Conservation (phyloP, 495 filamentous ascomycete genomes). For the Xylaria acuta region DNA sequence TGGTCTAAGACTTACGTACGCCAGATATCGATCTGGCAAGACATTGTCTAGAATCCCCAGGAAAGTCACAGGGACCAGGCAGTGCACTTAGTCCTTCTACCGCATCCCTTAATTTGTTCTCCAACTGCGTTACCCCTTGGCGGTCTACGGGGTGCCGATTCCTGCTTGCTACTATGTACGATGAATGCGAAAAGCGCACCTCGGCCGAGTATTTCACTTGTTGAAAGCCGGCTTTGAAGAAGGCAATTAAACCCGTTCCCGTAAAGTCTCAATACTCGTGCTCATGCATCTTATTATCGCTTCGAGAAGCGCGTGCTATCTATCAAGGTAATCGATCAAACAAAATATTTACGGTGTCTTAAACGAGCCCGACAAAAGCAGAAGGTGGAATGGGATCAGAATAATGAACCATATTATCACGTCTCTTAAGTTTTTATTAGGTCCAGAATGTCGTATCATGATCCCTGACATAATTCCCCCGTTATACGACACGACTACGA, state of each 20-base stretch:
- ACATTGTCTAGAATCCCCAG: neutral
- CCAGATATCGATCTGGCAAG: neutral
- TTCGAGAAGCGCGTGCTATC: neutral
- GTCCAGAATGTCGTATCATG: neutral
- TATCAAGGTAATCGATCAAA: neutral
- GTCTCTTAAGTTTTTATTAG: neutral
- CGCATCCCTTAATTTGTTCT: conserved; percentile 1
- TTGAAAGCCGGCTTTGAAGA: neutral
- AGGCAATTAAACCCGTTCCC: neutral
- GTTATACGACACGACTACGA: neutral
- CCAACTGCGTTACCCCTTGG: neutral
- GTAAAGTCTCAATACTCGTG: neutral
- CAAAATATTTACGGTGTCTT: neutral
- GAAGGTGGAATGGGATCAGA: neutral
- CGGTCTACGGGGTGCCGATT: neutral
- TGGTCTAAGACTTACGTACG: neutral
- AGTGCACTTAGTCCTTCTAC: neutral
- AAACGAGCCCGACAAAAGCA: conserved; percentile 4
- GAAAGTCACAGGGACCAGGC: neutral
- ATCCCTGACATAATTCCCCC: neutral
- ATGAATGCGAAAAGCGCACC: neutral
- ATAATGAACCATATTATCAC: neutral
- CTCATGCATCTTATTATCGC: neutral
- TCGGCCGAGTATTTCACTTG: neutral
- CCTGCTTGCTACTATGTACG: neutral